These are phyloP conservation scores for Lophiostoma macrostomum DNA, from an alignment of 495 filamentous ascomycete genomes.

Conservation along the genomic window DNA sequence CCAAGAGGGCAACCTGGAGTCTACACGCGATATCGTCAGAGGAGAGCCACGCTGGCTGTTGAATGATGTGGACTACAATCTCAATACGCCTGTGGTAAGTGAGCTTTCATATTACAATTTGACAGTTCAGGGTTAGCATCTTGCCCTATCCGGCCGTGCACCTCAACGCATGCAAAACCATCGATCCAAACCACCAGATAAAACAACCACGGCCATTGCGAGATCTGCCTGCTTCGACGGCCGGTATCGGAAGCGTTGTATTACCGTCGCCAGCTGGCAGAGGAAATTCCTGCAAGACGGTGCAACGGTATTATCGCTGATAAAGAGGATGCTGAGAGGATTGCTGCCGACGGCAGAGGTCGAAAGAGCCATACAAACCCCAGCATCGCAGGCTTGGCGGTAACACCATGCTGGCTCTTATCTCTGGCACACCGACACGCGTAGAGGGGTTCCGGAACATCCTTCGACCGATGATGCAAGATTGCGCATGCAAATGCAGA, in stretches of 20 bases:
- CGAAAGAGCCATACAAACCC: slow-evolving; percentile 21
- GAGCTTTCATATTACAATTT: slow-evolving; percentile 19
- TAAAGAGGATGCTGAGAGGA: slow-evolving; percentile 5
- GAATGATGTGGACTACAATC: slow-evolving; percentile 78
- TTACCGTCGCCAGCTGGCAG: slow-evolving; percentile 8
- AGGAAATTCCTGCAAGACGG: slow-evolving; percentile 13
- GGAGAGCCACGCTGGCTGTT: slow-evolving; percentile 65
- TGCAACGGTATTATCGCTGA: slow-evolving; percentile 31
- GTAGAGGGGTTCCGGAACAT: slow-evolving; percentile 14
- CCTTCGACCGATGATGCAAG: slow-evolving; percentile 23
- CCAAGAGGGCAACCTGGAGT: slow-evolving; percentile 63
- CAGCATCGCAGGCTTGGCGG: slow-evolving; percentile 17
- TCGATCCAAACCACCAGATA: no score
- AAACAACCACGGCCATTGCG: no score
- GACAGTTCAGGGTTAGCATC: slow-evolving; percentile 7
- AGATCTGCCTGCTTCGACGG: neutral
- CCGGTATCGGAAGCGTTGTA: slow-evolving; percentile 31
- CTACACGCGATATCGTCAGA: slow-evolving; percentile 63
- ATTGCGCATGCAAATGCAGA: slow-evolving; percentile 17
- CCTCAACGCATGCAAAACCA: slow-evolving; percentile 6
- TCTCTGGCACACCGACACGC: slow-evolving; percentile 26
- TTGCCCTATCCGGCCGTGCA: neutral
- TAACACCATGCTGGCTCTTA: slow-evolving; percentile 30
- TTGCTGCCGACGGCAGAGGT: slow-evolving; percentile 25
- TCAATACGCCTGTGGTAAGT: slow-evolving; percentile 79